Evolutionary conservation across 768 basidiomycete genomes (phyloP).

Genomic region (Leucocoprinus sp.): DNA sequence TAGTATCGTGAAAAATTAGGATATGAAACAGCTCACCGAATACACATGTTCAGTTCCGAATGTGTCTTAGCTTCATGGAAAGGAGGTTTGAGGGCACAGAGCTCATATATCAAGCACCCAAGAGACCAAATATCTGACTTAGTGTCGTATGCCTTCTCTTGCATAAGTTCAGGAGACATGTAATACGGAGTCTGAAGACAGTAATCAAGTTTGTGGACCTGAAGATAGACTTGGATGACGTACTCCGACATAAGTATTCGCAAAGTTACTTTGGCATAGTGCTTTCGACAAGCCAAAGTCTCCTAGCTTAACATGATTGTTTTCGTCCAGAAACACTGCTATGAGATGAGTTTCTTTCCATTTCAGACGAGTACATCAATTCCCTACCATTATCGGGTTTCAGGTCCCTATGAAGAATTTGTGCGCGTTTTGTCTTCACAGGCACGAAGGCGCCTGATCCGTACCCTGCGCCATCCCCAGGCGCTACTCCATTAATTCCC

Average conservation of each 20-base stretch:
- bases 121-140: conserved; percentile 99
- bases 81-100: conserved; percentile 89
- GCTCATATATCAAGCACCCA: conserved; percentile 93
- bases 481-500: conserved; percentile 27
- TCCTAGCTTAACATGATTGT: conserved; percentile 85
- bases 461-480: conserved; percentile 12
- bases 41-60: conserved; percentile 71
- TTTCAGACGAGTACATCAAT: background rate
- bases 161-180: conserved; percentile 98
- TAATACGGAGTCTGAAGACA: conserved; percentile 88
- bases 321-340: conserved; percentile 82
- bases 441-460: conserved; percentile 20
- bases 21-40: conserved; percentile 43
- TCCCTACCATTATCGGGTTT: conserved; percentile 93
- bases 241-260: conserved; percentile 96
- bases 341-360: background rate
- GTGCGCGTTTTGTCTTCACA: conserved; percentile 45
- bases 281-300: conserved; percentile 97
- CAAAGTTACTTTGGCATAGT: conserved; percentile 79
- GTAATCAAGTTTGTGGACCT: background rate
- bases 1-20: background rate
- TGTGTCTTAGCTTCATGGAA: conserved; percentile 93
- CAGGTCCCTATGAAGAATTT: conserved; percentile 88
- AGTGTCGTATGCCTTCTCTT: conserved; percentile 94
- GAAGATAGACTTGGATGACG: conserved; percentile 20